Evolutionary conservation across 108 stramenopile genomes (phyloP).

Genomic region (Skeletonema costatum): DNA sequence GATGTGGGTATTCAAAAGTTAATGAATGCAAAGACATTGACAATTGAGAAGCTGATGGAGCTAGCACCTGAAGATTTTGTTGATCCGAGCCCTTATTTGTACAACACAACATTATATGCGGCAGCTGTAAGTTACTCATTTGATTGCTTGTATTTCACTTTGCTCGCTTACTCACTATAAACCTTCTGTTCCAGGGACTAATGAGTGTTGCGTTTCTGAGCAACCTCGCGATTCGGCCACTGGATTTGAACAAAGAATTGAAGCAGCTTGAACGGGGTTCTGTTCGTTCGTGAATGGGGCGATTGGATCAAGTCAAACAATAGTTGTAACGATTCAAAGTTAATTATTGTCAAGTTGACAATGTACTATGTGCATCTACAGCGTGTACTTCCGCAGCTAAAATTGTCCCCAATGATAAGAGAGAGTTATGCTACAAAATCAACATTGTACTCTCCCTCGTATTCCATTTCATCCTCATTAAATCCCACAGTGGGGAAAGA

Average conservation of each 20-base stretch:
- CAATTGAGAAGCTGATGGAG: constrained; percentile 75
- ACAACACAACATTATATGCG: constrained; percentile 79
- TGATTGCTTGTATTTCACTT: too few species aligned
- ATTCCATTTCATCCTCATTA: constrained; percentile 87
- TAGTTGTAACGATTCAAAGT: too few species aligned
- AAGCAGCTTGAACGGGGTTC: not conserved
- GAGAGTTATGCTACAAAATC: constrained; percentile 73
- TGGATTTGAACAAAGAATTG: constrained; percentile 45
- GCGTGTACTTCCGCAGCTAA: not conserved
- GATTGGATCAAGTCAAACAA: too few species aligned
- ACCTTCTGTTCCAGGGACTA: constrained; percentile 12
- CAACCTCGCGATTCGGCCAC: constrained; percentile 56
- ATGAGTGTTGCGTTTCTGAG: constrained; percentile 54
- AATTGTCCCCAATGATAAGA: not conserved
- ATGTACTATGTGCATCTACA: not conserved
- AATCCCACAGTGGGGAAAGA: constrained; percentile 97
- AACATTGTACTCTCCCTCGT: constrained; percentile 84
- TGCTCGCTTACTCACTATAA: too few species aligned
- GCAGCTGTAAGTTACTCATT: constrained; percentile 39
- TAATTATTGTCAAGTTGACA: not conserved
- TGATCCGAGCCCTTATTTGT: constrained; percentile 85
- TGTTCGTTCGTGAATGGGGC: too few species aligned
- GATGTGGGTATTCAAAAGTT: constrained; percentile 46
- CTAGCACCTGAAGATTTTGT: constrained; percentile 61
- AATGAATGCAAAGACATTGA: constrained; percentile 77